Conservation (phyloP, 306 rosid species). For the Begonia masoniana region DNA sequence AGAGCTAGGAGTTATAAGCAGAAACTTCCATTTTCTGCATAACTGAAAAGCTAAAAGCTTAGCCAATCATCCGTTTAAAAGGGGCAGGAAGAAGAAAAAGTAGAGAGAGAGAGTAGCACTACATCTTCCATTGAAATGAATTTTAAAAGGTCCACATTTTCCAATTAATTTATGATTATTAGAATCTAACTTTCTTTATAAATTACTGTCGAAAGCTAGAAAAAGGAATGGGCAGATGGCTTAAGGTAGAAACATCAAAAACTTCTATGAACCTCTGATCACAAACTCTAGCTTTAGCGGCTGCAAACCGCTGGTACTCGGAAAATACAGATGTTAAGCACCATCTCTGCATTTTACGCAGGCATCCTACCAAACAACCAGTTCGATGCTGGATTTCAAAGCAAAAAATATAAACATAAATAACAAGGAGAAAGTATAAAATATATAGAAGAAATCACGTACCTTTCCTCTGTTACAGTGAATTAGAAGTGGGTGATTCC, state of each 20-base stretch:
- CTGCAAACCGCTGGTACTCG: conserved; percentile 92
- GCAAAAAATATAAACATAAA: conserved; percentile 4
- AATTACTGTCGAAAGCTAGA: conserved; percentile 7
- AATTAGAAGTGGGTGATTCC: conserved; percentile 87
- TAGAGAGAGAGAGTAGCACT: no score
- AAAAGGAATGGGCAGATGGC: conserved; percentile 30
- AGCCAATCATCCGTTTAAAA: no score
- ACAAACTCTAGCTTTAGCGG: conserved; percentile 90
- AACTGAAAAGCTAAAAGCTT: no score
- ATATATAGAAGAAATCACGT: neutral
- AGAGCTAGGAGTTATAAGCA: no score
- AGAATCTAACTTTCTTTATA: no score
- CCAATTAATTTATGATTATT: no score
- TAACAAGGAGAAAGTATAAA: neutral
- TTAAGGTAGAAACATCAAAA: conserved; percentile 72
- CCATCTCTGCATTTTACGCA: conserved; percentile 84
- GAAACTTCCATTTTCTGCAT: no score
- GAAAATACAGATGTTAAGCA: conserved; percentile 81
- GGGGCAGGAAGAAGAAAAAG: no score
- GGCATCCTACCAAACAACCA: conserved; percentile 92
- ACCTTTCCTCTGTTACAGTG: conserved; percentile 99
- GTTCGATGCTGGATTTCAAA: conserved; percentile 74
- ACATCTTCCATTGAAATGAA: no score
- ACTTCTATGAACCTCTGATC: conserved; percentile 88
- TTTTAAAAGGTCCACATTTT: no score